phyloP scores from a whole-genome alignment of 2,329 filamentous ascomycete species.

The Ophiostoma quercus region DNA sequence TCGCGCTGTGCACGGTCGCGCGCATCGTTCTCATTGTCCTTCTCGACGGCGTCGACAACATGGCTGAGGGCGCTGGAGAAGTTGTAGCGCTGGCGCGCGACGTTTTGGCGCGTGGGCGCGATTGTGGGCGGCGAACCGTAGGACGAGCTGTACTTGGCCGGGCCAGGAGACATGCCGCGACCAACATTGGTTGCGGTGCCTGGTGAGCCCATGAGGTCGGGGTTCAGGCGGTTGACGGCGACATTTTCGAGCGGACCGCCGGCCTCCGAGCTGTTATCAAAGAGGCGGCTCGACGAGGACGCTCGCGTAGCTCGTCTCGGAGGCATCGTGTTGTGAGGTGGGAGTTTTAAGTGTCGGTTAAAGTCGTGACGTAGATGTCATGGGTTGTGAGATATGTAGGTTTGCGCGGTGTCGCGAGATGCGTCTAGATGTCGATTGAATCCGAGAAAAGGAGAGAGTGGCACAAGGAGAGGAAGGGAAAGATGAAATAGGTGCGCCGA shows the following conservation, averaged over 20 bases:
- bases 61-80: conserved; percentile 27
- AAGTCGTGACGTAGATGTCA: not conserved
- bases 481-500: not conserved
- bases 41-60: conserved; percentile 27
- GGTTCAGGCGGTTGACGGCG: conserved; percentile 8
- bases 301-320: conserved; percentile 25
- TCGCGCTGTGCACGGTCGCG: conserved; percentile 21
- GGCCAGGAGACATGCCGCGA: conserved; percentile 28
- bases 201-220: not conserved
- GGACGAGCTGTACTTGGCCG: conserved; percentile 29
- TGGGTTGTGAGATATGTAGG: not conserved
- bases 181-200: conserved; percentile 21
- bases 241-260: conserved; percentile 24
- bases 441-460: not conserved
- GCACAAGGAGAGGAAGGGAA: not conserved
- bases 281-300: conserved; percentile 25
- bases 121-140: conserved; percentile 29
- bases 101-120: conserved; percentile 26
- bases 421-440: not conserved
- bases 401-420: not conserved
- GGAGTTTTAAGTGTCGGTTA: not conserved
- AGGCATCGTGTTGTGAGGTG: conserved; percentile 23
- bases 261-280: conserved; percentile 28
- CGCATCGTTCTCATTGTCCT: conserved; percentile 28
- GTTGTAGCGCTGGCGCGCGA: conserved; percentile 28